These are phyloP conservation scores for Acer yangbiense DNA, from an alignment of 345 rosid species.

Conservation along the genomic window DNA sequence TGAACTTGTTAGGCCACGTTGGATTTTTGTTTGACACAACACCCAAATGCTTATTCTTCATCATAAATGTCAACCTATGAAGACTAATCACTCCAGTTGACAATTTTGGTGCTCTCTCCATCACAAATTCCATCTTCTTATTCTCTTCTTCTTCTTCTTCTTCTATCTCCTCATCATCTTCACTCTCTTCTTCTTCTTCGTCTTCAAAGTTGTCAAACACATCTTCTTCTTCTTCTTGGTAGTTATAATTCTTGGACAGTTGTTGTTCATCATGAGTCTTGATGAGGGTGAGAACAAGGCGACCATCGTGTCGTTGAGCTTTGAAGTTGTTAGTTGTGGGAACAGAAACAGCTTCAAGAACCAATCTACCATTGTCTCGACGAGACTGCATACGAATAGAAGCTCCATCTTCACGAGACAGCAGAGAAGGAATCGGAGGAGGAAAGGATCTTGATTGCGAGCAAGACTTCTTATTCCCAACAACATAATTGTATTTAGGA, in stretches of 20 bases:
- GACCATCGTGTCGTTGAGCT: conserved; percentile 82
- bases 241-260: conserved; percentile 12
- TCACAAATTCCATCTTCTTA: conserved; percentile 20
- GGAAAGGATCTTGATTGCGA: conserved; percentile 54
- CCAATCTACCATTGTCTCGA: conserved; percentile 85
- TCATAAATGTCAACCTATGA: conserved; percentile 55
- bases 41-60: conserved; percentile 54
- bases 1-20: conserved; percentile 45
- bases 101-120: conserved; percentile 41
- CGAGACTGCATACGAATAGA: conserved; percentile 65
- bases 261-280: conserved; percentile 18
- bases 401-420: conserved; percentile 50
- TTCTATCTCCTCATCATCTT: conserved; percentile 22
- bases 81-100: conserved; percentile 38
- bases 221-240: conserved; percentile 19
- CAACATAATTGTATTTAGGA: conserved; percentile 22
- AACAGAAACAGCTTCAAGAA: conserved; percentile 85
- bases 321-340: conserved; percentile 68
- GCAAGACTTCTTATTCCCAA: conserved; percentile 25
- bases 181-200: conserved; percentile 19
- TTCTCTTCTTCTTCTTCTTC: conserved; percentile 12
- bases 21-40: conserved; percentile 49
- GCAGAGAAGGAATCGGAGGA: conserved; percentile 69
- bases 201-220: conserved; percentile 30
- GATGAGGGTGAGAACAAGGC: conserved; percentile 79